Evolutionary conservation across 108 stramenopile species (phyloP).

Genomic region (Skeletonema tropicum): DNA sequence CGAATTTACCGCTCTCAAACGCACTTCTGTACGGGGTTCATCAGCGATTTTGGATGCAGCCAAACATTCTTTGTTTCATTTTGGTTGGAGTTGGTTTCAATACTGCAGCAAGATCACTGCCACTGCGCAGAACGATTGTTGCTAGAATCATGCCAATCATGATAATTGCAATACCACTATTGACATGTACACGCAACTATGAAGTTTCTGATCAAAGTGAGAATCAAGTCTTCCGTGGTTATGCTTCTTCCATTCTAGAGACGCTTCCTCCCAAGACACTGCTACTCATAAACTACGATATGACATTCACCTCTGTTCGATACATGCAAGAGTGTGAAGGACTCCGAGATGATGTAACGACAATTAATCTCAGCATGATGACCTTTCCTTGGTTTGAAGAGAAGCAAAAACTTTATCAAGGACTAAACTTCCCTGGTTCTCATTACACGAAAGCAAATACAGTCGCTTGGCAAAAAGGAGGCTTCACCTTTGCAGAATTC

Average conservation of each 20-base stretch:
- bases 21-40: slow-evolving; percentile 79
- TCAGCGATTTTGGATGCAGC: slow-evolving; percentile 89
- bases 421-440: slow-evolving; percentile 57
- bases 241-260: slow-evolving; percentile 68
- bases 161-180: slow-evolving; percentile 9
- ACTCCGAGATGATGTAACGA: slow-evolving; percentile 56
- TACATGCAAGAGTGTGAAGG: slow-evolving; percentile 83
- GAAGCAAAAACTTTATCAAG: slow-evolving; percentile 55
- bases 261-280: slow-evolving; percentile 63
- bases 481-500: slow-evolving; percentile 67
- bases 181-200: slow-evolving; percentile 6
- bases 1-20: slow-evolving; percentile 70
- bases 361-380: slow-evolving; percentile 79
- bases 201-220: slow-evolving; percentile 34
- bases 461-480: slow-evolving; percentile 32
- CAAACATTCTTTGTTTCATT: slow-evolving; percentile 54
- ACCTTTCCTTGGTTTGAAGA: slow-evolving; percentile 69
- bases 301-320: slow-evolving; percentile 81
- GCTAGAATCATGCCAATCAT: not conserved
- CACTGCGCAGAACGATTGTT: not conserved
- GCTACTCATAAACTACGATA: slow-evolving; percentile 80
- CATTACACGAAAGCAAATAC: slow-evolving; percentile 41
- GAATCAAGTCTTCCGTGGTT: slow-evolving; percentile 55
- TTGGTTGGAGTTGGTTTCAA: slow-evolving; percentile 45
- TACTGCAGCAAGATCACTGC: not conserved